A percentile compares a stretch with the other conserved stretches of the same genome.
Evolutionary conservation across 2,329 filamentous ascomycete species (phyloP).

Genomic region (Penicillium paneum): DNA sequence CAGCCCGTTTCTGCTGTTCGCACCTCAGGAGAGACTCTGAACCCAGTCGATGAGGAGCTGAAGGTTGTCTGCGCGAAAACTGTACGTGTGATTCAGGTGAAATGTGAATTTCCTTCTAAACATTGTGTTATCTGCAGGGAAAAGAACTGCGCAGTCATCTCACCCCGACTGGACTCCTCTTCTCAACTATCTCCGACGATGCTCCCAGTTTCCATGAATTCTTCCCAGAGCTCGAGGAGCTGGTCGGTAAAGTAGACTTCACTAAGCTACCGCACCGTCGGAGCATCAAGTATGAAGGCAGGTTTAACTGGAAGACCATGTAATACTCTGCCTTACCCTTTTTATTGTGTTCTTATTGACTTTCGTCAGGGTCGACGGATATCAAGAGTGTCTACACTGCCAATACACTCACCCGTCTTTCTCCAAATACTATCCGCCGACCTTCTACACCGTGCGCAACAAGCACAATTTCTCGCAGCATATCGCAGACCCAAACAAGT

Average conservation of each 20-base stretch:
- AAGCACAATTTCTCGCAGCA: constrained; percentile 56
- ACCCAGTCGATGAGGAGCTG: constrained; percentile 36
- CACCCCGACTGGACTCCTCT: constrained; percentile 54
- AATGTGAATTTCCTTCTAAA: neutral
- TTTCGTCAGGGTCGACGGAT: constrained; percentile 51
- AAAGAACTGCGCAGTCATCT: constrained; percentile 37
- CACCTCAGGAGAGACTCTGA: constrained; percentile 28
- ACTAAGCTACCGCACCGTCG: constrained; percentile 52
- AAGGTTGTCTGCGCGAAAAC: constrained; percentile 38
- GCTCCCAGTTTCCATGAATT: constrained; percentile 52
- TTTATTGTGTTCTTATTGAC: neutral
- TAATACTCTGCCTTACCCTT: constrained; percentile 18
- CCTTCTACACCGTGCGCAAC: constrained; percentile 55
- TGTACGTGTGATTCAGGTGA: constrained; percentile 19
- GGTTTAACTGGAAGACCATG: constrained; percentile 61
- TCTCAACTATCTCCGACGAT: constrained; percentile 50
- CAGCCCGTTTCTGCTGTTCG: constrained; percentile 42
- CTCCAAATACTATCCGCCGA: constrained; percentile 54
- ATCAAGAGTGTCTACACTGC: constrained; percentile 59
- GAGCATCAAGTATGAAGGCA: constrained; percentile 55
- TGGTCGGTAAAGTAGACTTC: constrained; percentile 53
- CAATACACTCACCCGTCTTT: constrained; percentile 59
- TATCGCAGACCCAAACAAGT: constrained; percentile 53
- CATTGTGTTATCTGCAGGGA: constrained; percentile 4
- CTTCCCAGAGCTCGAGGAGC: constrained; percentile 51